Evolutionary conservation across 306 rosid genomes (phyloP).

Genomic region (Dryas alaskensis): DNA sequence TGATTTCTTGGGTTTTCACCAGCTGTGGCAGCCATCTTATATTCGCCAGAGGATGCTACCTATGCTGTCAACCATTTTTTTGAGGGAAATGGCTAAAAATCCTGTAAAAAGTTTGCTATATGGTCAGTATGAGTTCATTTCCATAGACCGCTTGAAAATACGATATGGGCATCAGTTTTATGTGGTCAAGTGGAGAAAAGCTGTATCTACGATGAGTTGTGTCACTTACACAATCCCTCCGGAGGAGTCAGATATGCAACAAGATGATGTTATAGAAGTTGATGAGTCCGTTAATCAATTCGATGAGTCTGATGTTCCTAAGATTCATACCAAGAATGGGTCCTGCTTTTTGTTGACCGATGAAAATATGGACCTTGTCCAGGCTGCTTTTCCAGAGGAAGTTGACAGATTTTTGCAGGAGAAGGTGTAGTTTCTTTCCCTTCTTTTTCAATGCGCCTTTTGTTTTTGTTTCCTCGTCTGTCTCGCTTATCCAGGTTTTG

Average conservation of each 20-base stretch:
- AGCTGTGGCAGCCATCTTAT: conserved; percentile 74
- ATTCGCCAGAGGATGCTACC: conserved; percentile 62
- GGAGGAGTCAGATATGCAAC: conserved; percentile 36
- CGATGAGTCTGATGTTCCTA: conserved; percentile 55
- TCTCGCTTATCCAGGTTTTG: background rate
- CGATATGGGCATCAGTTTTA: conserved; percentile 61
- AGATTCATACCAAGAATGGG: conserved; percentile 44
- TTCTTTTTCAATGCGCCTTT: background rate
- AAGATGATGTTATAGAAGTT: conserved; percentile 45
- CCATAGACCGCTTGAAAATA: conserved; percentile 60
- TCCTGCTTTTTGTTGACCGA: conserved; percentile 69
- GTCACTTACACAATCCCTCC: conserved; percentile 22
- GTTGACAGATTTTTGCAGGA: conserved; percentile 59
- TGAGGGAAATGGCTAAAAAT: conserved; percentile 56
- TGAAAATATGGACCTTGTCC: conserved; percentile 78
- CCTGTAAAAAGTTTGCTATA: conserved; percentile 39
- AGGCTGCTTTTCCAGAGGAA: conserved; percentile 68
- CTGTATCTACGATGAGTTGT: conserved; percentile 16
- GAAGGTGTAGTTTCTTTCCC: conserved; percentile 49
- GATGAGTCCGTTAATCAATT: conserved; percentile 46
- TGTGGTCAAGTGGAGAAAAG: conserved; percentile 71
- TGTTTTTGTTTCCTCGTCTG: background rate
- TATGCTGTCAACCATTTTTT: conserved; percentile 73
- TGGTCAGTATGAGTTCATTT: conserved; percentile 72
- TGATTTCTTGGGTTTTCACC: conserved; percentile 68